These are phyloP conservation scores for Thelonectria olida DNA, from an alignment of 2,329 filamentous ascomycete genomes.

Conservation along the genomic window DNA sequence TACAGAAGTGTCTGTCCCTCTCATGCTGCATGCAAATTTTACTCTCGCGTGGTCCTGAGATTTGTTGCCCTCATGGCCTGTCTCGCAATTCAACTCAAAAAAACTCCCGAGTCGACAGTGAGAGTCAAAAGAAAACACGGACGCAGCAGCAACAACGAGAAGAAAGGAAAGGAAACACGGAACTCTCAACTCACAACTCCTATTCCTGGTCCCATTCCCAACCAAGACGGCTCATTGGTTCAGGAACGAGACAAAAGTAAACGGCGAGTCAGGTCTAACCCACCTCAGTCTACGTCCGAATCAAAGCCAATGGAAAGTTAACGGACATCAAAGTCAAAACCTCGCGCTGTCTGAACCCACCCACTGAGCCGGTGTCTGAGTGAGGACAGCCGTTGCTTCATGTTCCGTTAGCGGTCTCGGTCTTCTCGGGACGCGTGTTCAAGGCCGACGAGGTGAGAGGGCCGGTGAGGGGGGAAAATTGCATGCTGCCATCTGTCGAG, in stretches of 20 bases:
- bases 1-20: neutral
- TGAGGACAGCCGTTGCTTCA: constrained; percentile 10
- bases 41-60: neutral
- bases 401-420: neutral
- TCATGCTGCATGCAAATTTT: constrained; percentile 8
- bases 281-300: neutral
- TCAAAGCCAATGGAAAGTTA: neutral
- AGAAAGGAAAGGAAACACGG: neutral
- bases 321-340: neutral
- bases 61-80: constrained; percentile 3
- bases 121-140: neutral
- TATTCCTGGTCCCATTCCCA: neutral
- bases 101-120: neutral
- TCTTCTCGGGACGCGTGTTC: neutral
- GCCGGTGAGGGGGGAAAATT: too few relatives aligned
- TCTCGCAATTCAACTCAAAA: constrained; percentile 2
- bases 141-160: neutral
- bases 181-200: neutral
- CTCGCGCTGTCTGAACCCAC: constrained; percentile 3
- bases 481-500: too few relatives aligned
- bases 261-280: constrained; percentile 14
- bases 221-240: constrained; percentile 2
- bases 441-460: neutral
- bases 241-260: constrained; percentile 14
- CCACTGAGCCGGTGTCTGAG: neutral